Percentiles rank a stretch among this genome's conserved stretches.
These are phyloP conservation scores for Pichia manshurica DNA, from an alignment of 805 yeast species.

Conservation along the genomic window DNA sequence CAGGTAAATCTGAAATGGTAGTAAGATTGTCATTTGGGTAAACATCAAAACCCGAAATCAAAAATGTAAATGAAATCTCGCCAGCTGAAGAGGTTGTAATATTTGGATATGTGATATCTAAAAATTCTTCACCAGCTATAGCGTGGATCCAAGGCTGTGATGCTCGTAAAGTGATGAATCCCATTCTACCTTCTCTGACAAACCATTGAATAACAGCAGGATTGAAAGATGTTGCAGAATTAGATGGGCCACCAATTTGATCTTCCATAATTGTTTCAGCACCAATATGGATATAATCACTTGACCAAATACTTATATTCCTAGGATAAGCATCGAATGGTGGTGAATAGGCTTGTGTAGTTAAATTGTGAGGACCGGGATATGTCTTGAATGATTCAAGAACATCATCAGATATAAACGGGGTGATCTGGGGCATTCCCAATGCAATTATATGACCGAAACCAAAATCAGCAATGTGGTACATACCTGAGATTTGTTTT, in stretches of 20 bases:
- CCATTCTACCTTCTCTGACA: conserved; percentile 3
- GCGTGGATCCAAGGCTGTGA: conserved; percentile 3
- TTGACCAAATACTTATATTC: not conserved
- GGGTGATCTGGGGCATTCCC: no score
- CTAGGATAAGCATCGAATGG: conserved; percentile 2
- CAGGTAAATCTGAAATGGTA: not conserved
- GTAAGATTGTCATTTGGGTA: not conserved
- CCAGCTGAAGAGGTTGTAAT: not conserved
- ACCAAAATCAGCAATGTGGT: no score
- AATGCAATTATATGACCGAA: no score
- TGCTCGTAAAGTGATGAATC: not conserved
- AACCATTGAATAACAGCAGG: conserved; percentile 3
- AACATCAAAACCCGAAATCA: conserved; percentile 1
- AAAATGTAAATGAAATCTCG: not conserved
- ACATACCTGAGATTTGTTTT: not conserved
- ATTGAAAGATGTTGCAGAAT: not conserved
- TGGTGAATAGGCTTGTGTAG: conserved; percentile 2
- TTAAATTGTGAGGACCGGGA: not conserved
- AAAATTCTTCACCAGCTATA: conserved; percentile 2
- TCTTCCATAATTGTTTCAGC: conserved; percentile 2
- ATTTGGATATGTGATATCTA: conserved; percentile 1
- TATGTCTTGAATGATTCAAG: not conserved
- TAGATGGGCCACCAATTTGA: conserved; percentile 3
- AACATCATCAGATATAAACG: no score
- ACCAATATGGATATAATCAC: conserved; percentile 3